phyloP scores from a whole-genome alignment of 331 rosid species.

The Pyracantha coccinea region DNA sequence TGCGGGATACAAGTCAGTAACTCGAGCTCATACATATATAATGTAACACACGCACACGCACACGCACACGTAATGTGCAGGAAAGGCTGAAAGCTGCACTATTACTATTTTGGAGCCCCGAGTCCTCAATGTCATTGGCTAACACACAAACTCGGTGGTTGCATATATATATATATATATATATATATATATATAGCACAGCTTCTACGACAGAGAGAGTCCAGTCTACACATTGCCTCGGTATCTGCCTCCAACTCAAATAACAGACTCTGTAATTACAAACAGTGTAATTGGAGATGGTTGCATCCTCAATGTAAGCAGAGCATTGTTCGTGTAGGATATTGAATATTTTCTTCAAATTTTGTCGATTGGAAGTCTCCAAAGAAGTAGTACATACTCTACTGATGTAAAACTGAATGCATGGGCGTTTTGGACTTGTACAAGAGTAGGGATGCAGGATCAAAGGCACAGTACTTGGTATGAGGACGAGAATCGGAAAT shows the following conservation, averaged over 20 bases:
- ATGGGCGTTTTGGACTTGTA: not conserved
- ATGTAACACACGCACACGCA: too few relatives aligned
- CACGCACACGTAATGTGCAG: too few relatives aligned
- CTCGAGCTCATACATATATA: too few relatives aligned
- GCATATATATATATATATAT: not conserved
- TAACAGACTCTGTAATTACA: conserved; percentile 19
- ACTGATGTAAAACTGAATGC: not conserved
- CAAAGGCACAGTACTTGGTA: conserved; percentile 26
- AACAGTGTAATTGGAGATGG: conserved; percentile 36
- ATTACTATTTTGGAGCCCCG: not conserved
- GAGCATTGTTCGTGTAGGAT: not conserved
- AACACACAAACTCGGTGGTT: conserved; percentile 7
- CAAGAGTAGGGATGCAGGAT: conserved; percentile 32
- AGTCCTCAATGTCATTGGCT: not conserved
- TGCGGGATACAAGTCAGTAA: conserved; percentile 19
- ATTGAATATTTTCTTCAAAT: not conserved
- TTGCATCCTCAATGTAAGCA: conserved; percentile 34
- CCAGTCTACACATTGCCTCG: conserved; percentile 27
- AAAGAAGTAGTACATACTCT: not conserved
- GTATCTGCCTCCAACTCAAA: conserved; percentile 28
- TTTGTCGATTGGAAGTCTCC: not conserved
- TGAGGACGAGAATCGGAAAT: conserved; percentile 21
- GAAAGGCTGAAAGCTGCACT: too few relatives aligned
- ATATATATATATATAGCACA: not conserved
- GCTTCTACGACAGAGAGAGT: conserved; percentile 20